Evolutionary conservation across 257 asterid species (phyloP), one percentile per base, ranked within the genome.

Genomic region (Linaria vulgaris): DNA sequence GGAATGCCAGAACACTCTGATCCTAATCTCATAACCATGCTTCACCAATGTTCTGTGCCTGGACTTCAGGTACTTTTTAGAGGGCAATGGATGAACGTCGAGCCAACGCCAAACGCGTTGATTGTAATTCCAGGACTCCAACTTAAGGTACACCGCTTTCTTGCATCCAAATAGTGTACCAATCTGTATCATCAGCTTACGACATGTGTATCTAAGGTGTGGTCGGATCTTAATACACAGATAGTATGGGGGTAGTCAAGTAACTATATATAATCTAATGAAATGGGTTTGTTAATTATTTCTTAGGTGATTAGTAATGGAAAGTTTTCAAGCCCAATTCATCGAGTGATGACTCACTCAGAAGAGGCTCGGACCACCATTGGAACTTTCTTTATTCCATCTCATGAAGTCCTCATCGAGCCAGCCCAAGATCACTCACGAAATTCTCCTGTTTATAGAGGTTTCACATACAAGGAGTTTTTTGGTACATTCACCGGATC

Each of bases 1-100:
- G 97, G 95, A 52, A 63, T 88, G 79, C 82, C 83, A 1, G 74
- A 66, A 46, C 97, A 90, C 56, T 15, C 68, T 10, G 96, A 85
- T 27, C 92, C 97, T 0, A 83, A 83, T 45, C 83, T 90, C 47
- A 75, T 87, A 8, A 90, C 73, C 71, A 57, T 87, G 61, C 83
- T 87, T 27, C 78, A 82, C 3, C 95, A 87, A 67, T 69, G 80
- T 48, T 56, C 72, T 1, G 75, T 74, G 24, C 74, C 79, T 0
- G 89, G 89, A 7, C 79, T 83, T 15, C 89, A 83, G 11, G 71
- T 83, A 20, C 51, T 82, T 51, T 74, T 44, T 49, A 73, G 73
- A 41, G 84, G 73, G 1, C 69, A 74, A 1, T 90, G 96, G 96
- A 34, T 87, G 73, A 70, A 71, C 25, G 72, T 82, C 20, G 78